Evolutionary conservation across 768 basidiomycete species (phyloP).

Genomic region (Mycena sanguinolenta): DNA sequence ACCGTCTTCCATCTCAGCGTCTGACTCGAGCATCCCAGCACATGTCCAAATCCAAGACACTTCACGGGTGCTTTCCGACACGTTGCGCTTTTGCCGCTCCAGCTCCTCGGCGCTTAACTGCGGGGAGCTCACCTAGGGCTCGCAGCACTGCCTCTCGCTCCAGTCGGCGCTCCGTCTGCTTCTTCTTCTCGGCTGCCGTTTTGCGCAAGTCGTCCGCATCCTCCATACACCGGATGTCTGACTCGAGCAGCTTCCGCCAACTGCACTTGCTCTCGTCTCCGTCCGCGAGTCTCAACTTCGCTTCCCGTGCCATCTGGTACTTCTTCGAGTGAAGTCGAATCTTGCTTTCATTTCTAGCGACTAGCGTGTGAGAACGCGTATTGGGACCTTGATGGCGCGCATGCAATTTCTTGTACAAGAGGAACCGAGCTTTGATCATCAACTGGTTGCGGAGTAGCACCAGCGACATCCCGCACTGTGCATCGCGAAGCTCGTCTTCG

Average conservation of each 20-base stretch:
- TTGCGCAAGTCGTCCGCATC: too few relatives aligned
- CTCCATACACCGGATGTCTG: too few relatives aligned
- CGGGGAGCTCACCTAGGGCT: neutral
- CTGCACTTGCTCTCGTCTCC: neutral
- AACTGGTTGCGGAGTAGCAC: slow-evolving; percentile 38
- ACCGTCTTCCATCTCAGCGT: slow-evolving; percentile 3
- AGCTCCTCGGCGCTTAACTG: neutral
- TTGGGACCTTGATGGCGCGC: slow-evolving; percentile 39
- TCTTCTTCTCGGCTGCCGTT: neutral
- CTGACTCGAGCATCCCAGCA: neutral
- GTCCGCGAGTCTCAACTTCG: neutral
- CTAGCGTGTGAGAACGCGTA: slow-evolving; percentile 15
- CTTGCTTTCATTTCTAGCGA: slow-evolving; percentile 1
- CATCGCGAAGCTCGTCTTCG: slow-evolving; percentile 37
- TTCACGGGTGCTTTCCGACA: neutral
- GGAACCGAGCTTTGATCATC: slow-evolving; percentile 36
- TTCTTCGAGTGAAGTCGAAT: slow-evolving; percentile 15
- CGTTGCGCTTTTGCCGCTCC: neutral
- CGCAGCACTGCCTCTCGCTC: neutral
- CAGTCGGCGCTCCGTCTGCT: neutral
- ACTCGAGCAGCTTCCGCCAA: neutral
- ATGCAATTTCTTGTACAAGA: slow-evolving; percentile 40
- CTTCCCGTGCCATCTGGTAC: slow-evolving; percentile 12
- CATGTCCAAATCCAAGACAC: slow-evolving; percentile 22
- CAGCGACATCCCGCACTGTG: slow-evolving; percentile 39